A percentile compares a stretch with the other conserved stretches of the same genome.
These are phyloP conservation scores for Tricladium varicosporioides DNA, from an alignment of 2,329 filamentous ascomycete species.

Conservation along the genomic window DNA sequence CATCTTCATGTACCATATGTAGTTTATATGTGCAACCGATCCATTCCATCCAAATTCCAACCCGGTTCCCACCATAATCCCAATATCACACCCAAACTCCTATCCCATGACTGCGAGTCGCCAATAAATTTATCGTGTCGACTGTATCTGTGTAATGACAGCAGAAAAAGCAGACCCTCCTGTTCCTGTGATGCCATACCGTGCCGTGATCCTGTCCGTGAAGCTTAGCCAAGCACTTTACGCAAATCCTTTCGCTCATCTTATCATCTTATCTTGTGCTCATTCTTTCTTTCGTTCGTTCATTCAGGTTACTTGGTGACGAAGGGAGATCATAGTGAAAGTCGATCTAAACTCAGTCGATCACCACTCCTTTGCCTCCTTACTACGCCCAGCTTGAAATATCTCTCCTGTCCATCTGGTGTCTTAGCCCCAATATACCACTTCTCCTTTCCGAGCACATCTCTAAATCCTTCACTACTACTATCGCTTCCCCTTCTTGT, in stretches of 20 bases:
- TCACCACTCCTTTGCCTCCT: slow-evolving; percentile 71
- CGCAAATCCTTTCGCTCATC: neutral
- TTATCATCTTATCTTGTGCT: neutral
- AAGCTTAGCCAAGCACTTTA: neutral
- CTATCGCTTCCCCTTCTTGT: slow-evolving; percentile 64
- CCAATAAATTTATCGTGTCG: neutral
- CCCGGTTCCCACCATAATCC: neutral
- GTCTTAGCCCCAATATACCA: slow-evolving; percentile 81
- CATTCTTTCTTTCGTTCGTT: too few relatives aligned
- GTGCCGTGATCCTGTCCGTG: neutral
- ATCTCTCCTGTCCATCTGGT: slow-evolving; percentile 73
- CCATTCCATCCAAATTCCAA: neutral
- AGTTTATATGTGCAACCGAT: slow-evolving; percentile 1
- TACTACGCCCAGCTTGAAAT: slow-evolving; percentile 78
- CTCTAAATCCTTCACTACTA: slow-evolving; percentile 72
- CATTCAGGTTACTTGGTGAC: too few relatives aligned
- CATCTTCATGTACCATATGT: slow-evolving; percentile 2
- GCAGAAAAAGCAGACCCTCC: neutral
- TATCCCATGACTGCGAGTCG: neutral
- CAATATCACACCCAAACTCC: too few relatives aligned
- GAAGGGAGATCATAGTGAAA: slow-evolving; percentile 61
- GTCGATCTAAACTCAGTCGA: slow-evolving; percentile 68
- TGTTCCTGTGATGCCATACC: neutral
- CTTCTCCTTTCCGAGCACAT: slow-evolving; percentile 70
- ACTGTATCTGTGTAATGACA: neutral